A percentile compares a stretch with the other conserved stretches of the same genome.
phyloP scores from a whole-genome alignment of 768 basidiomycete genomes.

The Cystoderma amianthinum region DNA sequence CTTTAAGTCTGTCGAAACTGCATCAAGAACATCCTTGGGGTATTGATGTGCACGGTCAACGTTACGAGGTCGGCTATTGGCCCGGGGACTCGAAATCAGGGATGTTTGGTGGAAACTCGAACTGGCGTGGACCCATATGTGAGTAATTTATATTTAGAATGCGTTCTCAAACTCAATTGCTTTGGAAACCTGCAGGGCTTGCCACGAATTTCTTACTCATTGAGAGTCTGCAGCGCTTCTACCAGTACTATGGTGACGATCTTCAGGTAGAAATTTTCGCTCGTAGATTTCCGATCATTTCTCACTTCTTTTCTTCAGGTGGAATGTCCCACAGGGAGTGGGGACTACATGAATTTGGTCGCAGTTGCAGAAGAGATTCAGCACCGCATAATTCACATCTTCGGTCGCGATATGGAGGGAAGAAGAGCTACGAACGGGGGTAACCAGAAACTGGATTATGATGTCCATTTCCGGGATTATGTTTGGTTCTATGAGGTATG shows the following conservation, averaged over 20 bases:
- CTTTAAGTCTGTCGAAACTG: conserved; percentile 71
- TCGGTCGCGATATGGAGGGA: conserved; percentile 86
- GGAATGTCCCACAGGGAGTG: conserved; percentile 94
- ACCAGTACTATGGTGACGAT: conserved; percentile 94
- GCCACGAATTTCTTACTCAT: conserved; percentile 95
- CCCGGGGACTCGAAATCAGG: conserved; percentile 95
- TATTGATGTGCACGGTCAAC: conserved; percentile 88
- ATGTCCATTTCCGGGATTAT: conserved; percentile 96
- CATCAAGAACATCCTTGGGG: conserved; percentile 94
- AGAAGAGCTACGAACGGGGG: conserved; percentile 90
- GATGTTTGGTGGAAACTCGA: conserved; percentile 99
- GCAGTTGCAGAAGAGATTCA: conserved; percentile 96
- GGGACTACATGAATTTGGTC: conserved; percentile 96
- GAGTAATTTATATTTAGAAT: conserved; percentile 12
- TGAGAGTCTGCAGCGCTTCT: conserved; percentile 93
- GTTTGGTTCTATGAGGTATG: conserved; percentile 90
- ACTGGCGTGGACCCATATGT: conserved; percentile 93
- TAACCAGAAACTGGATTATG: conserved; percentile 76
- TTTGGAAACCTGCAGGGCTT: conserved; percentile 50
- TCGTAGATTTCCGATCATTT: conserved; percentile 1
- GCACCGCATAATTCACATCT: conserved; percentile 98
- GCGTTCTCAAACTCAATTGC: not conserved
- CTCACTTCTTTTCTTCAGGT: conserved; percentile 31
- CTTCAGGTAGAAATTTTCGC: conserved; percentile 42
- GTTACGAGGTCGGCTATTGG: conserved; percentile 94